These are phyloP conservation scores for Chrysanthemum makinoi DNA, from an alignment of 129 eudicot genomes.

Conservation along the genomic window DNA sequence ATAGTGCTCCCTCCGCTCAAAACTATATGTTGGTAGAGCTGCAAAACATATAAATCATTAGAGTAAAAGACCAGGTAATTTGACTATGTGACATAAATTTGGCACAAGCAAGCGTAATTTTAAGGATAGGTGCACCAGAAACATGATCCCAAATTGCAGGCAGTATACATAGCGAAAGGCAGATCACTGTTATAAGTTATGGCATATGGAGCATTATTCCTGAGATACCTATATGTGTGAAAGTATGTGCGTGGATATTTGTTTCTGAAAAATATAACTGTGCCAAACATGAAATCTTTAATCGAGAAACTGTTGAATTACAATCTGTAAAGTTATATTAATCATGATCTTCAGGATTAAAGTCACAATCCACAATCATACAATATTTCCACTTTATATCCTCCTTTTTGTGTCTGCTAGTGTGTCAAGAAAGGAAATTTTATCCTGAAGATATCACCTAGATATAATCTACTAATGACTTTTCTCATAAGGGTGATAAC, in stretches of 20 bases:
- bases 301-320: neutral
- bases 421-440: too few relatives aligned
- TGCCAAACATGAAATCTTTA: neutral
- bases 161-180: neutral
- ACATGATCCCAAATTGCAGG: neutral
- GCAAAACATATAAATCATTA: conserved; percentile 32
- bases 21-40: conserved; percentile 98
- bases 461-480: too few relatives aligned
- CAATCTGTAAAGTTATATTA: neutral
- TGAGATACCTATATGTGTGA: neutral
- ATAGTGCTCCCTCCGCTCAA: conserved; percentile 99
- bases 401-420: neutral
- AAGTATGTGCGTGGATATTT: neutral
- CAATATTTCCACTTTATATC: too few relatives aligned
- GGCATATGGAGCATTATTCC: neutral
- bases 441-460: too few relatives aligned
- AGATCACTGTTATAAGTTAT: neutral
- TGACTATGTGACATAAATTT: neutral
- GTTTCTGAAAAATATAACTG: neutral
- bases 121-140: neutral
- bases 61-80: conserved; percentile 9
- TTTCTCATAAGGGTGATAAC: too few relatives aligned
- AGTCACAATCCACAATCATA: too few relatives aligned
- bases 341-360: neutral
- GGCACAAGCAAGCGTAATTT: conserved; percentile 10